Conservation (phyloP, 2,329 filamentous ascomycete species). For the Didymella keratinophila region DNA sequence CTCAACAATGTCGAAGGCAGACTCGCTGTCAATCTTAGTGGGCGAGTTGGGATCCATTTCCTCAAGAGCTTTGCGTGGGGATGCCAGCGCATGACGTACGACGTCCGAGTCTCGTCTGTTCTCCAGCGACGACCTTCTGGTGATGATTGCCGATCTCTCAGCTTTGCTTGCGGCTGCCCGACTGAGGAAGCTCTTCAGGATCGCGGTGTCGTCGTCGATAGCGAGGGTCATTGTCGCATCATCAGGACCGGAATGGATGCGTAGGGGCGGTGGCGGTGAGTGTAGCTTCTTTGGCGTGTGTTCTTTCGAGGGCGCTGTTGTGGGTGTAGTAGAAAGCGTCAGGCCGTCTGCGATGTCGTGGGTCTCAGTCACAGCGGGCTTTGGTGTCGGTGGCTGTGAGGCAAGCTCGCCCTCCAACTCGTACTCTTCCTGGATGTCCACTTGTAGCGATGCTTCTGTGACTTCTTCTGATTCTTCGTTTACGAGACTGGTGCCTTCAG, state of each 20-base stretch:
- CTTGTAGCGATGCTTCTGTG: conserved; percentile 44
- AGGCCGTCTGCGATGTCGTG: conserved; percentile 45
- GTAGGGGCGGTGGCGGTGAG: conserved; percentile 42
- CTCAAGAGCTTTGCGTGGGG: conserved; percentile 54
- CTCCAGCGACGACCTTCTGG: conserved; percentile 53
- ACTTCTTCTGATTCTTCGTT: conserved; percentile 30
- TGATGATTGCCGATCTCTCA: conserved; percentile 44
- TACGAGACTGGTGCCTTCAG: background rate
- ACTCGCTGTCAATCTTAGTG: conserved; percentile 48
- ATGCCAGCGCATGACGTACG: conserved; percentile 57
- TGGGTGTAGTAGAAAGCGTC: conserved; percentile 32
- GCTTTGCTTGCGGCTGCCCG: conserved; percentile 59
- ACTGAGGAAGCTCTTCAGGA: conserved; percentile 59
- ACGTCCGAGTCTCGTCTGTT: conserved; percentile 58
- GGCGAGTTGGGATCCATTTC: conserved; percentile 59
- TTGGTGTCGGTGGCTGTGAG: conserved; percentile 12
- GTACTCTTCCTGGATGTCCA: conserved; percentile 38
- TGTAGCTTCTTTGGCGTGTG: conserved; percentile 36
- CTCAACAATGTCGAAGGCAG: conserved; percentile 42
- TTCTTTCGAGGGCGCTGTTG: conserved; percentile 21
- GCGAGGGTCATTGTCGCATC: conserved; percentile 44
- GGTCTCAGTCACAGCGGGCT: background rate
- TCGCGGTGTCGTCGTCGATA: conserved; percentile 58
- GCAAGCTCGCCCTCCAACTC: conserved; percentile 17
- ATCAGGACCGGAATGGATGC: conserved; percentile 32